Conservation (phyloP, 768 basidiomycete species). For the Naematelia aurantialba region DNA sequence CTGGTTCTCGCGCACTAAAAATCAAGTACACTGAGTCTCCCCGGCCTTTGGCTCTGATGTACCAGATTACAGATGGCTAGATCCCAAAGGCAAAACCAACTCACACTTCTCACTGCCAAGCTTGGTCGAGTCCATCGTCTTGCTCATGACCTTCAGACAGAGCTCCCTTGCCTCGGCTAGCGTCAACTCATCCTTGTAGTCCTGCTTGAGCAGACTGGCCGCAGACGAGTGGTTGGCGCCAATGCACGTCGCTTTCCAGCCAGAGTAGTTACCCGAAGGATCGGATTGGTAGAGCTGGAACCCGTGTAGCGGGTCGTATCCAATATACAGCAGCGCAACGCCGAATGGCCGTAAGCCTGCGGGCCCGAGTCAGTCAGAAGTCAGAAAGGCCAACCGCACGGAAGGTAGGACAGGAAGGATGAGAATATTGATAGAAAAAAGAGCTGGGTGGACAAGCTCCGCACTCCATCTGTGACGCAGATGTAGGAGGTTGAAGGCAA, state of each 20-base stretch:
- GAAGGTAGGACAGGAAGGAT: constrained; percentile 1
- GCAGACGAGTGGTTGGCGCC: constrained; percentile 84
- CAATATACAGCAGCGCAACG: constrained; percentile 92
- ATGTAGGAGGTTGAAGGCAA: no score
- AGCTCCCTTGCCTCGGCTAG: constrained; percentile 90
- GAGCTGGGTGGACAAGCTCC: not conserved
- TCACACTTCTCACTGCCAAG: constrained; percentile 90
- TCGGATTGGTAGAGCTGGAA: constrained; percentile 99
- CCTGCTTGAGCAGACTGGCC: constrained; percentile 75
- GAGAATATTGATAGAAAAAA: constrained; percentile 7
- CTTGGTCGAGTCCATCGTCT: constrained; percentile 99
- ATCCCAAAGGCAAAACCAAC: no score
- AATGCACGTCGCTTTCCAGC: constrained; percentile 97
- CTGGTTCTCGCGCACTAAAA: no score
- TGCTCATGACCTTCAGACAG: constrained; percentile 92
- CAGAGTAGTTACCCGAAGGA: constrained; percentile 95
- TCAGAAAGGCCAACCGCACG: not conserved
- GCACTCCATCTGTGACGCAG: no score
- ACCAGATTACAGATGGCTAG: no score
- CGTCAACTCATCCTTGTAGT: constrained; percentile 91
- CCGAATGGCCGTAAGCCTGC: constrained; percentile 94
- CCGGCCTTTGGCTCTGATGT: no score
- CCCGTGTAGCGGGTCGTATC: constrained; percentile 89
- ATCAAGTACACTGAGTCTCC: no score
- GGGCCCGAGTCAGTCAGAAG: no score